Conservation (phyloP, 2,329 filamentous ascomycete species). For the Neoscytalidium dimidiatum region DNA sequence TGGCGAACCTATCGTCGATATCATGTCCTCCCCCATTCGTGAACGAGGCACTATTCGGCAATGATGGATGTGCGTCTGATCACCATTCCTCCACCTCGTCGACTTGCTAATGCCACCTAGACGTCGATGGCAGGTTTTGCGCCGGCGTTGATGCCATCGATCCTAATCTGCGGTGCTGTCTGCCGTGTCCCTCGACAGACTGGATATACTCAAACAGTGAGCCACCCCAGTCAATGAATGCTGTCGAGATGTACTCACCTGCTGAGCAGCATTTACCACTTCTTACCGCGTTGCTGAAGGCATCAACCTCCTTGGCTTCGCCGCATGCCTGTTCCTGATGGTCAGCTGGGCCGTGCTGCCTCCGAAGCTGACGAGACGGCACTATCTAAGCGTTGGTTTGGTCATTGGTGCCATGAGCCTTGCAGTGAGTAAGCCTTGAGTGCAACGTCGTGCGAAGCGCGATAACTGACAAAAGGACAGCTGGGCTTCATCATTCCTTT, state of each 20-base stretch:
- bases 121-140: conserved; percentile 60
- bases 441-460: conserved; percentile 19
- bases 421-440: conserved; percentile 60
- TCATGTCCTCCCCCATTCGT: conserved; percentile 70
- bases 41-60: conserved; percentile 61
- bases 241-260: conserved; percentile 20
- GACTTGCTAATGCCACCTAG: conserved; percentile 44
- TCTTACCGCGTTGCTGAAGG: conserved; percentile 74
- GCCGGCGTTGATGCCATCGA: conserved; percentile 46
- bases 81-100: neutral
- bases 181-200: conserved; percentile 85
- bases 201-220: conserved; percentile 67
- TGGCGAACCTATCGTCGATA: conserved; percentile 35
- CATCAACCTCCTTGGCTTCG: conserved; percentile 73
- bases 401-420: conserved; percentile 75
- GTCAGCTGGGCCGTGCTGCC: conserved; percentile 79
- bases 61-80: conserved; percentile 67
- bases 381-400: conserved; percentile 90
- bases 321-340: conserved; percentile 74
- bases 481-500: conserved; percentile 90
- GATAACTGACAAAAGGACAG: conserved; percentile 46
- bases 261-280: conserved; percentile 48
- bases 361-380: conserved; percentile 83
- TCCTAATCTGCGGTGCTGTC: conserved; percentile 67
- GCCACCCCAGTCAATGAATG: conserved; percentile 20